phyloP scores from a whole-genome alignment of 2,329 filamentous ascomycete species.

The Hypoxylon sp. region DNA sequence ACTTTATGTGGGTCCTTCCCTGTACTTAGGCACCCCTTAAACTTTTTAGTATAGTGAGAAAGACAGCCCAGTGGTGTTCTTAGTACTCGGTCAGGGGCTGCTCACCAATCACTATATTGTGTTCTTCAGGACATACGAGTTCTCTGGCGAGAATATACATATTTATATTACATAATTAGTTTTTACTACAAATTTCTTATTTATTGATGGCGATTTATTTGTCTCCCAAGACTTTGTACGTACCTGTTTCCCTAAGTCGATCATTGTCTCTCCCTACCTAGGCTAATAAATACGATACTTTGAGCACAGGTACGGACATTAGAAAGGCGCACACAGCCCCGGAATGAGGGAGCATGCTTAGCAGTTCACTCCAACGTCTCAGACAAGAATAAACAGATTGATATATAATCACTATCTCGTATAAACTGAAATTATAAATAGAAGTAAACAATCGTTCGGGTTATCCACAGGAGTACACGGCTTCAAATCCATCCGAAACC shows the following conservation, averaged over 20 bases:
- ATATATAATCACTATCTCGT: background rate
- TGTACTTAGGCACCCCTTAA: background rate
- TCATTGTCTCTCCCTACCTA: background rate
- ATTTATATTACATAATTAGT: background rate
- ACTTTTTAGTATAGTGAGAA: background rate
- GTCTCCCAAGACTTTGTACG: background rate
- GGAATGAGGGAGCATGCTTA: background rate
- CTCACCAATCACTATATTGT: background rate
- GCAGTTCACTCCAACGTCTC: background rate
- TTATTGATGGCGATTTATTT: too few relatives aligned
- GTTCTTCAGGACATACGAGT: background rate
- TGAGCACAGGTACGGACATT: background rate
- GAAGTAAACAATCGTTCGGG: background rate
- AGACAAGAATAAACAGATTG: background rate
- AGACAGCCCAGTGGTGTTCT: background rate
- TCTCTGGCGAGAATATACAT: background rate
- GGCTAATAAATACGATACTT: background rate
- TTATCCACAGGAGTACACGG: background rate
- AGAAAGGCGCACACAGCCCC: background rate
- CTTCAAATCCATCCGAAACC: background rate
- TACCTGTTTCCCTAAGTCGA: background rate
- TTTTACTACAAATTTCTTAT: background rate
- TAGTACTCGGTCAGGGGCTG: background rate
- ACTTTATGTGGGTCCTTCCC: background rate
- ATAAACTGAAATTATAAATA: background rate